Conservation (phyloP, 352 stramenopile genomes). For the Plasmopara halstedii region DNA sequence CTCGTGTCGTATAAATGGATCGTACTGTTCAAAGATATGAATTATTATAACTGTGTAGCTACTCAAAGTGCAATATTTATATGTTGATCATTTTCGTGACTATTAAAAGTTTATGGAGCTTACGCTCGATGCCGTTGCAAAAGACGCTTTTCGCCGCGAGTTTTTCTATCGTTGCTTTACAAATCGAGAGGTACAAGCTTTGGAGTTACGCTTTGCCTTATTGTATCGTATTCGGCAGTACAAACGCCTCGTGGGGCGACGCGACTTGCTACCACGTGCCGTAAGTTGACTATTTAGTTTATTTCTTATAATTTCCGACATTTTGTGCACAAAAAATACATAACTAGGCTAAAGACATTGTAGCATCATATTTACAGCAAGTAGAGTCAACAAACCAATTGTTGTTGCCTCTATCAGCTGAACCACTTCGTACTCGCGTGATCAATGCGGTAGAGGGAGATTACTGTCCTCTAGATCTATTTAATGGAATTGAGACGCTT, state of each 20-base stretch:
- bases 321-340: no score
- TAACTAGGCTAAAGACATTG: slow-evolving; percentile 42
- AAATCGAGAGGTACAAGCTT: slow-evolving; percentile 34
- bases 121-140: slow-evolving; percentile 48
- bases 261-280: slow-evolving; percentile 33
- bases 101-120: slow-evolving; percentile 18
- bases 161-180: slow-evolving; percentile 54
- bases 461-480: slow-evolving; percentile 46
- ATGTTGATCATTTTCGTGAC: no score
- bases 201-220: slow-evolving; percentile 54
- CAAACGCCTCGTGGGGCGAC: slow-evolving; percentile 40
- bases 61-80: no score
- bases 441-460: slow-evolving; percentile 17
- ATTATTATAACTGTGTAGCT: no score
- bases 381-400: slow-evolving; percentile 16
- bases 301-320: background rate
- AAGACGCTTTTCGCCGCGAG: slow-evolving; percentile 44
- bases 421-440: slow-evolving; percentile 26
- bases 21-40: no score
- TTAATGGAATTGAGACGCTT: slow-evolving; percentile 45
- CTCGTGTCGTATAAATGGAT: background rate
- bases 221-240: slow-evolving; percentile 47
- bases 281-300: slow-evolving; percentile 12
- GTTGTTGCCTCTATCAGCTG: slow-evolving; percentile 14
- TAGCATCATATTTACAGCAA: slow-evolving; percentile 28